A percentile compares a stretch with the other conserved stretches of the same genome.
These are phyloP conservation scores for Cinchona pubescens DNA, from an alignment of 257 asterid species.

Conservation along the genomic window DNA sequence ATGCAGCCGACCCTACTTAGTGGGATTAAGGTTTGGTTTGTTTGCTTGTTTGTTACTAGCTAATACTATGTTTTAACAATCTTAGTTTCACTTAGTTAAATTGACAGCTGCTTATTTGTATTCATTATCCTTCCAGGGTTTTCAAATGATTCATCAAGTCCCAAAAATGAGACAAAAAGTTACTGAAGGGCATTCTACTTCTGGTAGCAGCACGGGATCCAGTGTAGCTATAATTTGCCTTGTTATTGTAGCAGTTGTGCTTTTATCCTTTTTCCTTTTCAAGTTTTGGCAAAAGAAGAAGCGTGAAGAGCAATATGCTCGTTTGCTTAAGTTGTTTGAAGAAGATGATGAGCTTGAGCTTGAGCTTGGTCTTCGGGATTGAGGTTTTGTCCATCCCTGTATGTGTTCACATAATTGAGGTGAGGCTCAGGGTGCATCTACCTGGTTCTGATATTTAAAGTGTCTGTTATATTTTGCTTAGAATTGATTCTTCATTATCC, in stretches of 20 bases:
- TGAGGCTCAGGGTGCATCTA: conserved; percentile 24
- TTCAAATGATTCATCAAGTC: conserved; percentile 46
- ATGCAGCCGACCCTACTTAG: too few relatives aligned
- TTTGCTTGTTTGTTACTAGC: too few relatives aligned
- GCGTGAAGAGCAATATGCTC: conserved; percentile 91
- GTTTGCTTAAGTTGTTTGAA: conserved; percentile 78
- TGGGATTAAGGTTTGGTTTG: too few relatives aligned
- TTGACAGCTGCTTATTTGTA: conserved; percentile 16
- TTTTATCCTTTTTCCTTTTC: conserved; percentile 59
- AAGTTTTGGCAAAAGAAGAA: conserved; percentile 78
- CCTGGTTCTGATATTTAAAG: conserved; percentile 13
- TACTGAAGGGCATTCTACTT: conserved; percentile 25
- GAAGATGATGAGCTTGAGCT: conserved; percentile 93
- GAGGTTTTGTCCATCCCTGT: conserved; percentile 25
- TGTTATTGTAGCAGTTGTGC: conserved; percentile 38
- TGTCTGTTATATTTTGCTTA: background rate
- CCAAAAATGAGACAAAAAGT: conserved; percentile 43
- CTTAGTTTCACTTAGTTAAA: conserved; percentile 10
- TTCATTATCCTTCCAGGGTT: conserved; percentile 39
- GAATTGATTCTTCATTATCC: background rate
- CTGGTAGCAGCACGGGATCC: conserved; percentile 48
- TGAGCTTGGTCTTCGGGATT: conserved; percentile 89
- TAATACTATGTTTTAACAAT: background rate
- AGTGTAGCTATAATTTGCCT: conserved; percentile 40
- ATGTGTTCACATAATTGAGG: conserved; percentile 32